These are phyloP conservation scores for Fomitopsis palustris DNA, from an alignment of 1,284 basidiomycete species.

Conservation along the genomic window DNA sequence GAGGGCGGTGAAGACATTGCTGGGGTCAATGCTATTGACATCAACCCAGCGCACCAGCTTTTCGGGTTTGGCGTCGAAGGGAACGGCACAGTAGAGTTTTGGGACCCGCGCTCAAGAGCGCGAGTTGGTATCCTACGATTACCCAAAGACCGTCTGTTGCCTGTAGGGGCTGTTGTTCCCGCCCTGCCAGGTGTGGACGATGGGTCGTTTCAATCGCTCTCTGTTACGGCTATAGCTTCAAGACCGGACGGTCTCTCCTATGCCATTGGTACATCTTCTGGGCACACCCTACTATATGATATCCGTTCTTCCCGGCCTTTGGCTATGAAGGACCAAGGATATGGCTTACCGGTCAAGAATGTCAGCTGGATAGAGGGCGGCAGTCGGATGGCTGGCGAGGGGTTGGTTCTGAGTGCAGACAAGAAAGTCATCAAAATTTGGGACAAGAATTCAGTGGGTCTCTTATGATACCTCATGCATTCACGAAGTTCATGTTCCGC, in stretches of 20 bases:
- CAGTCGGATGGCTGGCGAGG: constrained; percentile 79
- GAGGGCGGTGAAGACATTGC: constrained; percentile 53
- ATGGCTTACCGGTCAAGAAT: constrained; percentile 87
- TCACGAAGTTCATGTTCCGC: constrained; percentile 1
- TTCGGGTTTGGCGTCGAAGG: constrained; percentile 87
- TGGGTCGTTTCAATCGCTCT: constrained; percentile 39
- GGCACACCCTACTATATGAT: constrained; percentile 94
- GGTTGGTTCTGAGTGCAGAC: constrained; percentile 86
- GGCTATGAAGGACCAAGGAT: constrained; percentile 95
- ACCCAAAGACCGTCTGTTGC: constrained; percentile 59
- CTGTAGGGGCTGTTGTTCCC: constrained; percentile 35
- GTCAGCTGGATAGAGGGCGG: constrained; percentile 91
- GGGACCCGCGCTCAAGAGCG: constrained; percentile 89
- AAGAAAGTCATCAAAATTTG: constrained; percentile 96
- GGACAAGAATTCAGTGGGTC: constrained; percentile 78
- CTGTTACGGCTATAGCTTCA: constrained; percentile 84
- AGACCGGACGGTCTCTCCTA: constrained; percentile 88
- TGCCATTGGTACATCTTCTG: constrained; percentile 92
- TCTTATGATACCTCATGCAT: constrained; percentile 1
- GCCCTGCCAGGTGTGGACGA: constrained; percentile 44
- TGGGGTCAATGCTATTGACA: constrained; percentile 90
- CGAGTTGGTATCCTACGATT: constrained; percentile 78
- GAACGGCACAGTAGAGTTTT: constrained; percentile 88
- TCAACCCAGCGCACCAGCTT: constrained; percentile 93
- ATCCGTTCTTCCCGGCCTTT: constrained; percentile 83